phyloP scores from a whole-genome alignment of 1,139 yeast species.

The Geotrichum carabidarum region DNA sequence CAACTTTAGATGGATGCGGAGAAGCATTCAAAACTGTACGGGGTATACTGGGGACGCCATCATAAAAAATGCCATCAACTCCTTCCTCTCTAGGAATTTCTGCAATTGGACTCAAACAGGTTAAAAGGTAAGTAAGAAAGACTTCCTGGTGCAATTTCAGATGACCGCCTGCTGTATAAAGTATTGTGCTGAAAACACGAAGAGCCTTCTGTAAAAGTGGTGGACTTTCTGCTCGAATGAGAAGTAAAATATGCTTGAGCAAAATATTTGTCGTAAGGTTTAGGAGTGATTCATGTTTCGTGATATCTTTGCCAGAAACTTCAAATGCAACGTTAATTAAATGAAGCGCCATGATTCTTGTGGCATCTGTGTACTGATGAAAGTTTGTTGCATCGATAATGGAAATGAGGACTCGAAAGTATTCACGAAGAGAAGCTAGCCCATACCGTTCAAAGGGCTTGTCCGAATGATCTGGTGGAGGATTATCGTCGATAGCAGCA shows the following conservation, averaged over 20 bases:
- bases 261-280: constrained; percentile 70
- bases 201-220: constrained; percentile 69
- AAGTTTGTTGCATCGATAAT: constrained; percentile 79
- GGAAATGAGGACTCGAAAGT: constrained; percentile 70
- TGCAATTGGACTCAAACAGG: constrained; percentile 37
- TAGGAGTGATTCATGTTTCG: constrained; percentile 61
- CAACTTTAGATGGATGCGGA: constrained; percentile 21
- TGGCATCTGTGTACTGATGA: constrained; percentile 79
- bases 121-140: constrained; percentile 38
- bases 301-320: constrained; percentile 65
- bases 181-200: constrained; percentile 62
- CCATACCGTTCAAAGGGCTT: constrained; percentile 48
- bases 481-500: not conserved
- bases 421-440: constrained; percentile 62
- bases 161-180: constrained; percentile 36
- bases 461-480: not conserved
- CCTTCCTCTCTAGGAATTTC: constrained; percentile 41
- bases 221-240: constrained; percentile 66
- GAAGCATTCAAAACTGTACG: constrained; percentile 32
- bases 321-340: constrained; percentile 77
- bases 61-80: constrained; percentile 40
- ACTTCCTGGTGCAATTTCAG: constrained; percentile 43
- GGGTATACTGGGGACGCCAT: constrained; percentile 40
- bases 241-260: constrained; percentile 75
- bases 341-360: constrained; percentile 76